Percentiles rank a stretch among this genome's conserved stretches.
Conservation (phyloP, 257 asterid genomes). For the Cinchona pubescens region DNA sequence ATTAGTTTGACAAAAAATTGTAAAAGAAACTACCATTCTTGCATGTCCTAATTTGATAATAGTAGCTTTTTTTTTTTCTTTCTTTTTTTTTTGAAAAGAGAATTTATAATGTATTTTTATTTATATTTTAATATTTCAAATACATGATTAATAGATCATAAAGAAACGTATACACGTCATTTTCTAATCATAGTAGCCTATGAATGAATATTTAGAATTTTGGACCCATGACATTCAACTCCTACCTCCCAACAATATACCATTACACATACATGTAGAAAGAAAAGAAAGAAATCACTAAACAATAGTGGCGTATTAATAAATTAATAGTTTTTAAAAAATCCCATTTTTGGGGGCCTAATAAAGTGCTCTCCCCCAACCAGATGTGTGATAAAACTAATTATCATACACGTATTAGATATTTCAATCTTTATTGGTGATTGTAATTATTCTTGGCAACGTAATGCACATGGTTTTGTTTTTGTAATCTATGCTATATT, state of each 20-base stretch:
- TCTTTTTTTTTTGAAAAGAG: too few species aligned
- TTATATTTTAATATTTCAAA: too few species aligned
- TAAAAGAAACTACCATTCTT: background rate
- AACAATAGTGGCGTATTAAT: background rate
- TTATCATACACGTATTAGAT: slow-evolving; percentile 14
- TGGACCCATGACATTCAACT: slow-evolving; percentile 19
- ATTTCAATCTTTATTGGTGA: slow-evolving; percentile 26
- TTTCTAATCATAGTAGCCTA: background rate
- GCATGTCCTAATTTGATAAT: background rate
- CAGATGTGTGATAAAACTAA: too few species aligned
- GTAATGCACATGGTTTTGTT: slow-evolving; percentile 49
- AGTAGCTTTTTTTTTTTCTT: too few species aligned
- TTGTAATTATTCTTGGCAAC: slow-evolving; percentile 43
- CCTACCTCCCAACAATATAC: slow-evolving; percentile 6
- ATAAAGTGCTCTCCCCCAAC: background rate
- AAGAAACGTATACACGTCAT: too few species aligned
- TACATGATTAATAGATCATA: too few species aligned
- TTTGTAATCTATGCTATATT: slow-evolving; percentile 16
- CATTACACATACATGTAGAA: background rate
- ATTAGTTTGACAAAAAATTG: background rate
- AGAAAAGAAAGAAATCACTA: background rate
- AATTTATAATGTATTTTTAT: too few species aligned
- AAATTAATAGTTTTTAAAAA: too few species aligned
- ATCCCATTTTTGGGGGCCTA: background rate
- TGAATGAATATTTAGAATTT: slow-evolving; percentile 11